Evolutionary conservation across 306 rosid genomes (phyloP).

Genomic region (Carpinus fangiana): DNA sequence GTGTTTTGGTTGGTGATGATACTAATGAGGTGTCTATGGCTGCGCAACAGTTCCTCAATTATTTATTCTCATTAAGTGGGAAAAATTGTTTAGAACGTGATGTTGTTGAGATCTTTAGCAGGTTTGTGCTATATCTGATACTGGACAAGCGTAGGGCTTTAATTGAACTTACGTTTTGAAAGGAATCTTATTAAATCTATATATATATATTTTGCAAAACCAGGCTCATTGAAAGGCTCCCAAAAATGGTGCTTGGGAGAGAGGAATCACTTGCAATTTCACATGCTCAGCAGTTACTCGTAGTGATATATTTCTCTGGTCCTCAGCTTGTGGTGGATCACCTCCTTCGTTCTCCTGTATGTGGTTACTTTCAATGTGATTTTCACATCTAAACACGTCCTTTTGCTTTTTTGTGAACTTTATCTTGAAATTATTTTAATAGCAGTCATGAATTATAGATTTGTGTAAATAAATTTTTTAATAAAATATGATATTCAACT

Average conservation of each 20-base stretch:
- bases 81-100: conserved; percentile 50
- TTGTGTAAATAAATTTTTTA: neutral
- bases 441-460: neutral
- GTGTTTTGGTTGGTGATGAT: conserved; percentile 74
- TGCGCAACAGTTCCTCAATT: conserved; percentile 71
- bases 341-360: conserved; percentile 81
- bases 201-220: conserved; percentile 16
- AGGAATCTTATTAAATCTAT: conserved; percentile 18
- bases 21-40: conserved; percentile 68
- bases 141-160: conserved; percentile 15
- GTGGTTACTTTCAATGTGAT: conserved; percentile 33
- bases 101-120: conserved; percentile 60
- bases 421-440: neutral
- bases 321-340: conserved; percentile 76
- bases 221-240: conserved; percentile 90
- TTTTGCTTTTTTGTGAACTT: neutral
- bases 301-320: conserved; percentile 82
- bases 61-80: conserved; percentile 46
- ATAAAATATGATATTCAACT: neutral
- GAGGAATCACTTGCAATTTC: conserved; percentile 74
- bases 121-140: conserved; percentile 48
- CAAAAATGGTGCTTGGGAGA: conserved; percentile 79
- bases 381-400: conserved; percentile 11
- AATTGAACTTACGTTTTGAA: conserved; percentile 3
- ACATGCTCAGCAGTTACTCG: conserved; percentile 68